Evolutionary conservation across 192 early-diverging fungal species (phyloP).

Genomic region (Helicostylum pulchrum): DNA sequence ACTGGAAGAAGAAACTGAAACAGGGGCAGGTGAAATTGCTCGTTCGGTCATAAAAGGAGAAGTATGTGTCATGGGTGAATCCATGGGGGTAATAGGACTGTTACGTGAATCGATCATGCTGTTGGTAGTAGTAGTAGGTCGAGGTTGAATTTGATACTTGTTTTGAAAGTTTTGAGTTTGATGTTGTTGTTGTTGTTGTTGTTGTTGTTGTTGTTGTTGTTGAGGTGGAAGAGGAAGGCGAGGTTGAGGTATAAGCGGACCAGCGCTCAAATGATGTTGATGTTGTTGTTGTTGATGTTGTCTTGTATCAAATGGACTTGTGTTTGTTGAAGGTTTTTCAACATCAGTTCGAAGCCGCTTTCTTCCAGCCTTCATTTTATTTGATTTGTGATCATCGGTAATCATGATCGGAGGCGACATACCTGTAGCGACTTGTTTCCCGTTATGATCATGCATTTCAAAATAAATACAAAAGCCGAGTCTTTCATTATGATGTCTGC

Average conservation of each 20-base stretch:
- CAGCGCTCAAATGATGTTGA: not conserved
- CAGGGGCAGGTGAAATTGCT: not conserved
- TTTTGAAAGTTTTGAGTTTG: not conserved
- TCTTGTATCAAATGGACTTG: not conserved
- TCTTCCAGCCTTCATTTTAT: conserved; percentile 50
- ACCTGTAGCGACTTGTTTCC: conserved; percentile 72
- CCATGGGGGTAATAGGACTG: not conserved
- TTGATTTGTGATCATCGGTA: conserved; percentile 96
- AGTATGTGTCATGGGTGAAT: conserved; percentile 2
- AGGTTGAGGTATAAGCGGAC: conserved; percentile 13
- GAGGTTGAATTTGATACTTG: conserved; percentile 14
- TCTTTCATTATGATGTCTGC: conserved; percentile 92
- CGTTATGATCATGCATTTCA: conserved; percentile 67
- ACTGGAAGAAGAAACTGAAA: not conserved
- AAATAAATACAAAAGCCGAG: conserved; percentile 90
- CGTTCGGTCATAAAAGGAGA: not conserved
- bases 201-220: not conserved
- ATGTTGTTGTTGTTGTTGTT: no score
- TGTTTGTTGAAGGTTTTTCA: conserved; percentile 18
- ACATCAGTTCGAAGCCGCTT: conserved; percentile 35
- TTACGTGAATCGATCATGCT: not conserved
- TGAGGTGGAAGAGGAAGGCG: not conserved
- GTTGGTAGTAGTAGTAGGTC: conserved; percentile 3
- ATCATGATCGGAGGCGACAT: conserved; percentile 95
- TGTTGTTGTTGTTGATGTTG: not conserved